Percentiles rank a stretch among this genome's conserved stretches.
Conservation (phyloP, 352 stramenopile species). For the Pythium aristosporum region DNA sequence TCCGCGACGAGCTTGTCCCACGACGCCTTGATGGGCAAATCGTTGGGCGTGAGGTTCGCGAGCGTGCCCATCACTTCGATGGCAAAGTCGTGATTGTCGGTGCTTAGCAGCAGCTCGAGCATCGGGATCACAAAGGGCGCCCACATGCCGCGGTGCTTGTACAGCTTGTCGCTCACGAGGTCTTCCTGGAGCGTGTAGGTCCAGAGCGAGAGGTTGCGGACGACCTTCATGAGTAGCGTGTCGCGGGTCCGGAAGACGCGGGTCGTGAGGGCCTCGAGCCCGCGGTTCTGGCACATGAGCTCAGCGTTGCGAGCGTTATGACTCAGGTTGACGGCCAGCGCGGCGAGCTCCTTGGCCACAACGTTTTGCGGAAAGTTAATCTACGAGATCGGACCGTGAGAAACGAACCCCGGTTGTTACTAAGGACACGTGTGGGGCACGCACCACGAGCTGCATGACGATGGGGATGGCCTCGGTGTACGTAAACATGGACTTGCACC, state of each 20-base stretch:
- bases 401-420: neutral
- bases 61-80: slow-evolving; percentile 93
- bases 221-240: slow-evolving; percentile 93
- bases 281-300: slow-evolving; percentile 88
- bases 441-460: slow-evolving; percentile 90
- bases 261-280: slow-evolving; percentile 87
- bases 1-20: slow-evolving; percentile 91
- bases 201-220: slow-evolving; percentile 91
- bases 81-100: slow-evolving; percentile 92
- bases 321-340: slow-evolving; percentile 93
- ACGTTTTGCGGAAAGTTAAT: slow-evolving; percentile 93
- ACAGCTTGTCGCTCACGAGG: slow-evolving; percentile 81
- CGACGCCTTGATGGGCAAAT: slow-evolving; percentile 85
- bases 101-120: slow-evolving; percentile 79
- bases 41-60: slow-evolving; percentile 89
- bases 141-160: slow-evolving; percentile 93
- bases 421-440: slow-evolving; percentile 1
- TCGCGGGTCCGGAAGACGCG: slow-evolving; percentile 88
- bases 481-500: slow-evolving; percentile 94
- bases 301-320: slow-evolving; percentile 90
- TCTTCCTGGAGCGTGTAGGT: slow-evolving; percentile 90
- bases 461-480: slow-evolving; percentile 94
- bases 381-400: slow-evolving; percentile 15
- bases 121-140: slow-evolving; percentile 87
- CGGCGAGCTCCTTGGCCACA: slow-evolving; percentile 92